phyloP scores from a whole-genome alignment of 2,329 filamentous ascomycete genomes.

The Arthrobotrys conoides region DNA sequence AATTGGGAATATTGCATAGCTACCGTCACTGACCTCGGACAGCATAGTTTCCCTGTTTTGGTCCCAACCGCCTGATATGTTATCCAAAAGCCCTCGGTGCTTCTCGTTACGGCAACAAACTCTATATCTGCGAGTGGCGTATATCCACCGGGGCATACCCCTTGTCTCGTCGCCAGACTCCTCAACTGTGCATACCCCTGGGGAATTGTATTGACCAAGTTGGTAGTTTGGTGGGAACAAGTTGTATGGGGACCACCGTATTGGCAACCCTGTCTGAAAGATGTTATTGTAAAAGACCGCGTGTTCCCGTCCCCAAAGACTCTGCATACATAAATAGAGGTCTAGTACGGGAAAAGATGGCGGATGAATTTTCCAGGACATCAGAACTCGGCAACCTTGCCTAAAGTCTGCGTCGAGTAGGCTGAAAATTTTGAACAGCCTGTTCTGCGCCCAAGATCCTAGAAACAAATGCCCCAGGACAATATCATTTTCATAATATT shows the following conservation, averaged over 20 bases:
- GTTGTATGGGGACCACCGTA: conserved; percentile 34
- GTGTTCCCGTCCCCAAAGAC: conserved; percentile 45
- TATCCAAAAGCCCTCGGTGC: conserved; percentile 38
- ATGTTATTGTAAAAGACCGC: conserved; percentile 42
- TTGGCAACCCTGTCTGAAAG: conserved; percentile 47
- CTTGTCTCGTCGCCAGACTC: too few species aligned
- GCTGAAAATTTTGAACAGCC: conserved; percentile 35
- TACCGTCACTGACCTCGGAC: conserved; percentile 24
- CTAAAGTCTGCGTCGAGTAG: conserved; percentile 50
- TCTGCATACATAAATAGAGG: not conserved
- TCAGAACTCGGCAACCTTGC: not conserved
- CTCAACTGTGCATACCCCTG: conserved; percentile 43
- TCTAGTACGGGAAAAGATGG: not conserved
- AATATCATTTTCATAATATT: not conserved
- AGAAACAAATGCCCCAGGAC: not conserved
- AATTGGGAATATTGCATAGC: not conserved
- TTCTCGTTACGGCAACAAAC: conserved; percentile 39
- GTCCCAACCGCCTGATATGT: conserved; percentile 37
- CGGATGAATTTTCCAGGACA: not conserved
- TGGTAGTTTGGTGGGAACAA: conserved; percentile 49
- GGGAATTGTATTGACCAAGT: conserved; percentile 44
- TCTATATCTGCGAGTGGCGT: conserved; percentile 39
- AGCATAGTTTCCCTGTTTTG: conserved; percentile 46
- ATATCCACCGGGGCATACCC: conserved; percentile 49
- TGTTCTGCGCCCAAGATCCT: not conserved